Conservation (phyloP, 2,329 filamentous ascomycete species). For the Fusarium humuli region DNA sequence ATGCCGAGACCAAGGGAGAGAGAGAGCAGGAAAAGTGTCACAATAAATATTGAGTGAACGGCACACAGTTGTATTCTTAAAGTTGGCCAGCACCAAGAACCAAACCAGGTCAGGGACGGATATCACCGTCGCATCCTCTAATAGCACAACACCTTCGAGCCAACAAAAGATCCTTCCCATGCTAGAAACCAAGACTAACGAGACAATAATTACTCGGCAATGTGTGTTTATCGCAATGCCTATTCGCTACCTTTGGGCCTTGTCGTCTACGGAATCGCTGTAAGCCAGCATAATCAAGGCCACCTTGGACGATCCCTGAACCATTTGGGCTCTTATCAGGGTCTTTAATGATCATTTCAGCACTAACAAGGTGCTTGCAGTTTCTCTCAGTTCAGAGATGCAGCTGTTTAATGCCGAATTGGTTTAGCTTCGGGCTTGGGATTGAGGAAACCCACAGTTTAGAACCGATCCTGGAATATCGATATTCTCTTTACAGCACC, state of each 20-base stretch:
- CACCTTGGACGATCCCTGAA: constrained; percentile 33
- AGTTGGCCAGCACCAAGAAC: constrained; percentile 15
- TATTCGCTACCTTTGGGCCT: constrained; percentile 42
- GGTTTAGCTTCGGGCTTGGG: constrained; percentile 32
- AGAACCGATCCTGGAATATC: constrained; percentile 31
- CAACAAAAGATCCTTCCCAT: constrained; percentile 22
- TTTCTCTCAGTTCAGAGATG: constrained; percentile 34
- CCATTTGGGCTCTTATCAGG: constrained; percentile 33
- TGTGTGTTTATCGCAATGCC: constrained; percentile 5
- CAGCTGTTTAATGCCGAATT: constrained; percentile 27
- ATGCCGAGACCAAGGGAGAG: not conserved
- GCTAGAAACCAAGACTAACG: constrained; percentile 35
- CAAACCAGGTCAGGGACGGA: constrained; percentile 3
- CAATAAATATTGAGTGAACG: not conserved
- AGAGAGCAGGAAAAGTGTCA: constrained; percentile 13
- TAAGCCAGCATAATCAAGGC: constrained; percentile 20
- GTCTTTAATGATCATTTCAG: constrained; percentile 19
- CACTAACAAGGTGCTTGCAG: constrained; percentile 38
- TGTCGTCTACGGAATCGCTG: constrained; percentile 16
- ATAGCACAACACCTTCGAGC: constrained; percentile 28
- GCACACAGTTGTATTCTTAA: constrained; percentile 39
- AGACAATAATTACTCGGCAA: constrained; percentile 8
- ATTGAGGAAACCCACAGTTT: constrained; percentile 12
- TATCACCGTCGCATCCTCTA: constrained; percentile 23
- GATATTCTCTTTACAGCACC: constrained; percentile 24